Base-by-base conservation (phyloP, 495 filamentous ascomycete genomes). In the Aspergillus cristatus region DNA sequence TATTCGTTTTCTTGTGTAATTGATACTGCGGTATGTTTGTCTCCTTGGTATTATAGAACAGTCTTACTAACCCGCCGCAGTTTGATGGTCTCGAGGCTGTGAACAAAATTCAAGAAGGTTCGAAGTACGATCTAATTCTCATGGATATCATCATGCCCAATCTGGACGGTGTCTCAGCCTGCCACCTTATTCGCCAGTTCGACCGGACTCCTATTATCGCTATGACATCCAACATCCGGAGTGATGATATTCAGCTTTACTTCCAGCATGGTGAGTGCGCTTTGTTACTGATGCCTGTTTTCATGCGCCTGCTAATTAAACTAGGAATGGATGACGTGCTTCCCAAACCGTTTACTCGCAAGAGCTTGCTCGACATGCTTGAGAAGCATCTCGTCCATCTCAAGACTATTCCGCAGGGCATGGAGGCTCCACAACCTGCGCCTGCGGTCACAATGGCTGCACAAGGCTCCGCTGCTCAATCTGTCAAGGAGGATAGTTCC, bases 101-200 rank as follows among this genome's bases (percentile, higher is more conserved):
- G 28, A 86, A 85, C 56, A 96, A 94, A 57, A 80, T 95, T 51
- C 87, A 85, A 54, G 65, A 70, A 22, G 81, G 82, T 12, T 76
- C 79, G 13, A 86, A 84, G 24, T 97, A 93, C 58, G 89, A 97
- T 53, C 62, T 98, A 28, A 86, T 98, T 31, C 74, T 97, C 30
- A 98, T 98, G 91, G 93, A 97, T 63, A 97, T 98, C 48, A 94
- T 97, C 42, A 96, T 98, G 90, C 91, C 91, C 12, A 81, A 90
- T 51, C 68, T 98, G 13, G 91, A 97, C 53, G 91, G 91, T 34
- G 87, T 96, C 18, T 94, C 88, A 7, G 91, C 91, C 16, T 94
- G 88, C 33, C 84, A 88, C 52, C 78, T 94, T 40, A 95, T 98
- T 45, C 82, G 93, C 38, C 85, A 95, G 56, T 84, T 89, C 47